Conservation (phyloP, 768 basidiomycete genomes). For the Mycena polygramma region DNA sequence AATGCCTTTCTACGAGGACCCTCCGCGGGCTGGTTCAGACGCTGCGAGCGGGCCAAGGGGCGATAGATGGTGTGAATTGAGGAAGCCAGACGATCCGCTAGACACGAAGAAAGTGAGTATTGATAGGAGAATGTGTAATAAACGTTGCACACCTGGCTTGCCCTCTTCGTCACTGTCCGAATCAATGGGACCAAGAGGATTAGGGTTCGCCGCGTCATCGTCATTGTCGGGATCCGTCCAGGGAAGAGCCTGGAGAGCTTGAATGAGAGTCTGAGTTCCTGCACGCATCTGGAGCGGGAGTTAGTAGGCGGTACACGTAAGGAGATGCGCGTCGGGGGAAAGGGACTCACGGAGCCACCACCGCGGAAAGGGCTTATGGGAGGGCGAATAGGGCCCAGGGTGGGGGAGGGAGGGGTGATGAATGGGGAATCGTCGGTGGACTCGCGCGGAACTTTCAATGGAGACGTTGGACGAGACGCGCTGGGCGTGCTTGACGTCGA, state of each 20-base stretch:
- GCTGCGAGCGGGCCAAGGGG: constrained; percentile 78
- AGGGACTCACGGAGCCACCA: constrained; percentile 73
- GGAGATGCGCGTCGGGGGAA: constrained; percentile 24
- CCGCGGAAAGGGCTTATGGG: constrained; percentile 70
- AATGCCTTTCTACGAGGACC: constrained; percentile 38
- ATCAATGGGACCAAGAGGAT: constrained; percentile 57
- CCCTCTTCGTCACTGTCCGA: constrained; percentile 79
- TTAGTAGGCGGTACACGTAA: constrained; percentile 25
- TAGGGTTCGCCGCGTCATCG: constrained; percentile 66
- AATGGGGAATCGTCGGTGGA: constrained; percentile 71
- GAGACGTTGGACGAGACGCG: constrained; percentile 50
- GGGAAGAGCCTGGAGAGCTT: constrained; percentile 88
- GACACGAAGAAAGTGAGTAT: constrained; percentile 13
- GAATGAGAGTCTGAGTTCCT: constrained; percentile 90
- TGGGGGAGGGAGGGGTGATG: constrained; percentile 81
- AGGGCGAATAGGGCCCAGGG: constrained; percentile 58
- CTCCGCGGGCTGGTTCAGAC: constrained; percentile 48
- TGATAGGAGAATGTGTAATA: neutral
- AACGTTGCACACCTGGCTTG: constrained; percentile 44
- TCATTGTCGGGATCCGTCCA: constrained; percentile 81
- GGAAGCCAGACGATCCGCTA: constrained; percentile 73
- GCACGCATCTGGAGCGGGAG: constrained; percentile 75
- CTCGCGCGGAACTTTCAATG: constrained; percentile 34
- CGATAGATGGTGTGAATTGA: constrained; percentile 92
- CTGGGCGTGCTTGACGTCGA: constrained; percentile 48